Conservation (phyloP, 306 rosid genomes). For the Lithocarpus polystachyus region DNA sequence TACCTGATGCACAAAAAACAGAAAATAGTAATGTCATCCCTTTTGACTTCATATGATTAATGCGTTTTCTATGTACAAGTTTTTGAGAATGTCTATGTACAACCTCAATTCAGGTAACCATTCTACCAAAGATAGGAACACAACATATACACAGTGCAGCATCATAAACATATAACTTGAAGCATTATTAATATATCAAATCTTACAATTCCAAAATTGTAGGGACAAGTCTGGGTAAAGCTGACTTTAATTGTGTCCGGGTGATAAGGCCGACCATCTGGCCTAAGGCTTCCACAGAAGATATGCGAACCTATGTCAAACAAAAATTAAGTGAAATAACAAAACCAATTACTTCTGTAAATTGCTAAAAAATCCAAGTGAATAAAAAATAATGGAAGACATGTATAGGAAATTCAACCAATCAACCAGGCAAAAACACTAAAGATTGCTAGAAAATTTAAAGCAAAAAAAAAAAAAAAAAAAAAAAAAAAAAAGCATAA, state of each 20-base stretch:
- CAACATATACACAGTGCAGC: constrained; percentile 11
- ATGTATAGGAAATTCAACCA: background rate
- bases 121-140: constrained; percentile 5
- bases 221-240: constrained; percentile 86
- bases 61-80: background rate
- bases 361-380: constrained; percentile 11
- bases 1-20: constrained; percentile 51
- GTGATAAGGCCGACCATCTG: constrained; percentile 93
- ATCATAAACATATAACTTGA: constrained; percentile 3
- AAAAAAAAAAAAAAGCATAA: background rate
- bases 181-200: constrained; percentile 20
- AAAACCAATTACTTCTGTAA: background rate
- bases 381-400: constrained; percentile 7
- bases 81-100: background rate
- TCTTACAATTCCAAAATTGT: constrained; percentile 93
- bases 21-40: constrained; percentile 13
- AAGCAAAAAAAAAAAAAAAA: background rate
- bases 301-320: constrained; percentile 61
- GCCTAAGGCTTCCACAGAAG: constrained; percentile 90
- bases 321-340: constrained; percentile 6
- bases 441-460: background rate
- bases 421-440: background rate
- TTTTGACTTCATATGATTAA: constrained; percentile 15
- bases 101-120: background rate
- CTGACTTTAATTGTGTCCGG: constrained; percentile 77